These are phyloP conservation scores for Mrakia frigida DNA, from an alignment of 768 basidiomycete genomes.

Conservation along the genomic window DNA sequence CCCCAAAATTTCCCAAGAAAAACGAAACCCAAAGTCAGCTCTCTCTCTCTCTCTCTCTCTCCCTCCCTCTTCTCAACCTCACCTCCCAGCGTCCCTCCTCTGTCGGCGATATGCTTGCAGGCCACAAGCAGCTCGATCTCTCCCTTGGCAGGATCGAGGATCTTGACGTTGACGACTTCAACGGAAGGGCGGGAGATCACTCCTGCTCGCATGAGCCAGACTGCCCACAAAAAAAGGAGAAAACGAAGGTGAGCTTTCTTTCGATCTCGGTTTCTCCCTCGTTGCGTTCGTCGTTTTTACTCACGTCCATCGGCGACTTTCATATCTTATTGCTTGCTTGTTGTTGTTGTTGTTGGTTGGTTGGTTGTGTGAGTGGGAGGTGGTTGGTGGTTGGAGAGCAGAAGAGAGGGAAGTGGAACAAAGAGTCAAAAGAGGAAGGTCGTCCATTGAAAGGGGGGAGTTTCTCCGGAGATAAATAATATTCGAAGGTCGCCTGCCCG, in stretches of 20 bases:
- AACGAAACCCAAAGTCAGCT: background rate
- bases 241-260: background rate
- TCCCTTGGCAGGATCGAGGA: slow-evolving; percentile 45
- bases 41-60: background rate
- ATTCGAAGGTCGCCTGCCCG: too few species aligned
- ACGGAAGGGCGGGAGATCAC: slow-evolving; percentile 47
- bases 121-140: slow-evolving; percentile 59
- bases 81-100: slow-evolving; percentile 47
- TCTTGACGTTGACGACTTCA: slow-evolving; percentile 54
- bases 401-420: background rate
- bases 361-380: background rate
- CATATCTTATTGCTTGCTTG: background rate
- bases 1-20: background rate
- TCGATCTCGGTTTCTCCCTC: too few species aligned
- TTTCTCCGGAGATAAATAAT: too few species aligned
- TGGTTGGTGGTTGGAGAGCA: background rate
- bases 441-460: too few species aligned
- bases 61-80: background rate
- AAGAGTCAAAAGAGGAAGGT: too few species aligned
- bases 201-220: slow-evolving; percentile 20
- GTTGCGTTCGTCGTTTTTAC: too few species aligned
- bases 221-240: background rate
- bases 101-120: slow-evolving; percentile 36
- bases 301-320: slow-evolving; percentile 12
- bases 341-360: background rate